Percentiles rank a stretch among this genome's conserved stretches.
phyloP scores from a whole-genome alignment of 2,329 filamentous ascomycete species.

The Chaetoscypha palmicola region DNA sequence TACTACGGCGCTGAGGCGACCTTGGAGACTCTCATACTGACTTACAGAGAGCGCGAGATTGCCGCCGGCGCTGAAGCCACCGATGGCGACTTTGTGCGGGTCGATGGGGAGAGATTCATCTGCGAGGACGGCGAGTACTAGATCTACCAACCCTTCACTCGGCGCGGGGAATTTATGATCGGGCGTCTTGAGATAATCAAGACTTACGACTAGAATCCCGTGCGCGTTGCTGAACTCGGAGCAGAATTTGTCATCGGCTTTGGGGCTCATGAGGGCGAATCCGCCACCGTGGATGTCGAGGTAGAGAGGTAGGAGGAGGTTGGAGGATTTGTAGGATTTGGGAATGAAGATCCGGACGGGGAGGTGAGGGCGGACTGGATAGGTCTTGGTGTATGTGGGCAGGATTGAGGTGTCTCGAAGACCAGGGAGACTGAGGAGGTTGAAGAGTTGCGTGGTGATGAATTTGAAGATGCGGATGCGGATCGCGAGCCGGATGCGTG shows the following conservation, averaged over 20 bases:
- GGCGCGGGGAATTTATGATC: conserved; percentile 37
- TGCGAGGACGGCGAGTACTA: conserved; percentile 36
- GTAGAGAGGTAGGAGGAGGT: conserved; percentile 33
- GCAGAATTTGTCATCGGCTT: conserved; percentile 42
- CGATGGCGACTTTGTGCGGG: conserved; percentile 35
- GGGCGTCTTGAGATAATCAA: conserved; percentile 45
- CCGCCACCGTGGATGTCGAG: conserved; percentile 48
- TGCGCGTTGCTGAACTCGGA: conserved; percentile 36
- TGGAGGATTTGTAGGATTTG: conserved; percentile 17
- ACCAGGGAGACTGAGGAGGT: conserved; percentile 10
- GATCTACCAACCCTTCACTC: conserved; percentile 39
- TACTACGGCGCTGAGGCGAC: conserved; percentile 33
- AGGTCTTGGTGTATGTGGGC: conserved; percentile 20
- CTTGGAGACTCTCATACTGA: conserved; percentile 34
- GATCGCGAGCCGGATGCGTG: conserved; percentile 7
- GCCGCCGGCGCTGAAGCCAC: conserved; percentile 46
- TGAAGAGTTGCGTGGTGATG: conserved; percentile 8
- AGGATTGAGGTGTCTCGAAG: conserved; percentile 14
- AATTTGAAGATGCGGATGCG: conserved; percentile 13
- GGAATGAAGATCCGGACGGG: conserved; percentile 35
- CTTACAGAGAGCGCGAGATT: conserved; percentile 39
- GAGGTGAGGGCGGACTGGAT: conserved; percentile 21
- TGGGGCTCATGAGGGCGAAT: conserved; percentile 39
- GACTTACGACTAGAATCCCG: conserved; percentile 38
- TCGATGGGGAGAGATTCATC: conserved; percentile 42